Conservation (phyloP, 768 basidiomycete species). For the Phanerochaete carnosa region DNA sequence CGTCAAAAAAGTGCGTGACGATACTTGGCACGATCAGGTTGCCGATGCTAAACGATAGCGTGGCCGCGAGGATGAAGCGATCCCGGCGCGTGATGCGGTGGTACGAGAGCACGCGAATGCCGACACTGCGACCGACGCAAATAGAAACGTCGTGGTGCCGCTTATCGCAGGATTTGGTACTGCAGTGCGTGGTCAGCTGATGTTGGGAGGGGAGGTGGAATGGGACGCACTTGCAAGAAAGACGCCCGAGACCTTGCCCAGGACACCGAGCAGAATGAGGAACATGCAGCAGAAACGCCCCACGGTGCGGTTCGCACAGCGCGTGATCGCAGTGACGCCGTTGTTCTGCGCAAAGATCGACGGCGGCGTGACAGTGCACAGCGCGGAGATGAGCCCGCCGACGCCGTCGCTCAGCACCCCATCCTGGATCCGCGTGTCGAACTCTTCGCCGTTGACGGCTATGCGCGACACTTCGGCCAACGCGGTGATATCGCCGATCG, state of each 20-base stretch:
- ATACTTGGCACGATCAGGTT: constrained; percentile 64
- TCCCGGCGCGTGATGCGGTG: constrained; percentile 59
- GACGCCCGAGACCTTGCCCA: constrained; percentile 81
- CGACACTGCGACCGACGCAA: constrained; percentile 73
- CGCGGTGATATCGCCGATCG: constrained; percentile 82
- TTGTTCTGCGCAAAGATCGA: constrained; percentile 84
- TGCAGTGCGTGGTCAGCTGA: constrained; percentile 17
- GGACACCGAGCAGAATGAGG: constrained; percentile 74
- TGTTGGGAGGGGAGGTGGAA: background rate
- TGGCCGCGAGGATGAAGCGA: constrained; percentile 67
- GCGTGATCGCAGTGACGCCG: constrained; percentile 79
- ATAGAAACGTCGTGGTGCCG: constrained; percentile 85
- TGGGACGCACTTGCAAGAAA: constrained; percentile 63
- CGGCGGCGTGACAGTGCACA: constrained; percentile 79
- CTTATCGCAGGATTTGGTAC: constrained; percentile 81
- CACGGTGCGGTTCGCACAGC: constrained; percentile 77
- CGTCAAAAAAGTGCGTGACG: constrained; percentile 68
- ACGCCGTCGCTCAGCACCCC: constrained; percentile 82
- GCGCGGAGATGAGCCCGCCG: constrained; percentile 72
- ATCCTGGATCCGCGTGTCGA: constrained; percentile 81
- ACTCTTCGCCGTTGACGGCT: constrained; percentile 69
- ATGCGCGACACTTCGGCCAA: constrained; percentile 79
- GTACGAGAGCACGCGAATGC: constrained; percentile 65
- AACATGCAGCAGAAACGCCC: constrained; percentile 79
- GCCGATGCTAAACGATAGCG: constrained; percentile 67